These are phyloP conservation scores for Erodium trifolium DNA, from an alignment of 441 rosid genomes.

Conservation along the genomic window DNA sequence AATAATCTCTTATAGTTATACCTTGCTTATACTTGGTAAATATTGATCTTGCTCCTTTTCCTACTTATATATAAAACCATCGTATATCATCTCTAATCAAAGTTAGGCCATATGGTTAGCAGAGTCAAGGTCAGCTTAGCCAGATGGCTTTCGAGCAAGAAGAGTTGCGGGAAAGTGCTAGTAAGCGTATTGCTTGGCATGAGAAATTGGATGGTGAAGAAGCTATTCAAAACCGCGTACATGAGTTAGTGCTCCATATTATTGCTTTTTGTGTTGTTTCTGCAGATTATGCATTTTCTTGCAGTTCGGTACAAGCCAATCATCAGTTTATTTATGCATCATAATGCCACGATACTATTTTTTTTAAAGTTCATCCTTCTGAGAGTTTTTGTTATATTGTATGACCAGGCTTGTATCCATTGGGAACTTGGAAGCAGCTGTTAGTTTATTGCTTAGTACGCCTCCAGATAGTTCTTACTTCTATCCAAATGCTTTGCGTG, in stretches of 20 bases:
- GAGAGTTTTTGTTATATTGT: constrained; percentile 12
- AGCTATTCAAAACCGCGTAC: constrained; percentile 84
- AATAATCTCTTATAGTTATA: neutral
- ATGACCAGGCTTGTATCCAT: constrained; percentile 65
- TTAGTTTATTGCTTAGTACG: constrained; percentile 83
- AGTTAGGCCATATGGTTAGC: constrained; percentile 27
- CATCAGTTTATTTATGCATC: neutral
- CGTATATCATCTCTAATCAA: constrained; percentile 5
- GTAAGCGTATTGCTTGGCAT: constrained; percentile 90
- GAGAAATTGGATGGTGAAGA: constrained; percentile 91
- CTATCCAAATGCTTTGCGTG: constrained; percentile 92
- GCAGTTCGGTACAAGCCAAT: neutral
- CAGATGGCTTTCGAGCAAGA: constrained; percentile 84
- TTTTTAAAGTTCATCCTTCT: constrained; percentile 2
- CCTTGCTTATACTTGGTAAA: neutral
- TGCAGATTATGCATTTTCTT: neutral
- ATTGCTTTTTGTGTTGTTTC: neutral
- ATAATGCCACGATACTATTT: neutral
- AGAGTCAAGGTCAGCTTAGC: constrained; percentile 62
- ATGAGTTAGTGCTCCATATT: constrained; percentile 55
- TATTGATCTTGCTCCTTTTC: neutral
- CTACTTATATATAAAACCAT: neutral
- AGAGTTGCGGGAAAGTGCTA: constrained; percentile 85
- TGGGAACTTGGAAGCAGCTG: constrained; percentile 97
- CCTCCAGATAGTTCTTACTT: constrained; percentile 87